Evolutionary conservation across 768 basidiomycete species (phyloP).

Genomic region (Lactarius sp.): DNA sequence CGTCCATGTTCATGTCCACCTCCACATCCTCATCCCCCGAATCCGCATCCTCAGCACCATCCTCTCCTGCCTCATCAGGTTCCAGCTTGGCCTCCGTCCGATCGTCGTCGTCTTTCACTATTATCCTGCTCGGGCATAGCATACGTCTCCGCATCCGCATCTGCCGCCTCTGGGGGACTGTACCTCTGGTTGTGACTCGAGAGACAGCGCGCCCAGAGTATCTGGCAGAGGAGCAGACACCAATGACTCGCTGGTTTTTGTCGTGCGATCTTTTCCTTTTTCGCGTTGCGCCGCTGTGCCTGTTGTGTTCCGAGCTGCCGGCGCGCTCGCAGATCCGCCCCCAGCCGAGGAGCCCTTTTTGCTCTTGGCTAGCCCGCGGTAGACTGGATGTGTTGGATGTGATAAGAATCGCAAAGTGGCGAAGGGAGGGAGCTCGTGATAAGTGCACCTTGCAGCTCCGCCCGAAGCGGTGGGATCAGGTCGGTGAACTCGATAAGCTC

Average conservation of each 20-base stretch:
- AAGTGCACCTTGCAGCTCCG: constrained; percentile 56
- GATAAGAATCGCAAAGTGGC: neutral
- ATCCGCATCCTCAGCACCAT: constrained; percentile 3
- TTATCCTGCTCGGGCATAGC: constrained; percentile 29
- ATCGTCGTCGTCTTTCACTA: constrained; percentile 31
- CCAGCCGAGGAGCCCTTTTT: constrained; percentile 43
- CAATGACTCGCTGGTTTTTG: neutral
- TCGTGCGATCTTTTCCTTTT: constrained; percentile 22
- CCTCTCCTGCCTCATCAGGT: constrained; percentile 3
- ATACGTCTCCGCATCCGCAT: constrained; percentile 27
- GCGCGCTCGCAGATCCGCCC: constrained; percentile 28
- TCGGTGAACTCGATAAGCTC: constrained; percentile 75
- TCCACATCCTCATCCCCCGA: constrained; percentile 13
- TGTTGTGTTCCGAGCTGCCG: constrained; percentile 13
- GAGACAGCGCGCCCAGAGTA: constrained; percentile 22
- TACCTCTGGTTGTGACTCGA: constrained; percentile 27
- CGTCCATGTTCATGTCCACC: constrained; percentile 9
- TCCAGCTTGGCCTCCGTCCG: constrained; percentile 11
- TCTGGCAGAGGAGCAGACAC: constrained; percentile 25
- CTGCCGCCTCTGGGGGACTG: neutral
- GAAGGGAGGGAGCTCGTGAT: neutral
- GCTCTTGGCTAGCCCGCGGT: constrained; percentile 57
- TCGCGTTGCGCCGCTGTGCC: constrained; percentile 4
- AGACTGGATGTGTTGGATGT: constrained; percentile 40
- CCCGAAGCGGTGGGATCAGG: constrained; percentile 55